Evolutionary conservation across 2,329 filamentous ascomycete genomes (phyloP), one percentile per base, ranked within the genome.

Genomic region (Teratosphaeria epicoccoides): DNA sequence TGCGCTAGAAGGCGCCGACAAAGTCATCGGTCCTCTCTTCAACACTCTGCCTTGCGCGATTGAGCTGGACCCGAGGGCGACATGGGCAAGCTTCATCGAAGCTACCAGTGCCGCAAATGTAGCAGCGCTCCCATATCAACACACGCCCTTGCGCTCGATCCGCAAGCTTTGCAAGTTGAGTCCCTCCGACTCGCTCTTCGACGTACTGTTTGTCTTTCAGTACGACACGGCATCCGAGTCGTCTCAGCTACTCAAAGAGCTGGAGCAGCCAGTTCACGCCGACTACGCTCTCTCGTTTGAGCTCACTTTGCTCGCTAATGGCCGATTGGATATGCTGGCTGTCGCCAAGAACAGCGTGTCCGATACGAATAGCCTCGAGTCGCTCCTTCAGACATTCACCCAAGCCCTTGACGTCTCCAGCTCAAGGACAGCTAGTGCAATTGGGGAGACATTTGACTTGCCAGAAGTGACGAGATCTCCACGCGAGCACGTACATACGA

Each of bases 261-360:
- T 76, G 2, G 73, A 79, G 20, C 74, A 74, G 1, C 64, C 71
- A 3, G 33, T 68, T 68, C 60, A 73, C 11, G 75, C 81, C 0
- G 85, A 90, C 58, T 93, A 89, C 60, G 83, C 87, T 0, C 68
- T 95, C 4, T 85, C 89, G 1, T 76, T 95, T 43, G 90, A 95
- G 58, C 79, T 83, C 2, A 80, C 81, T 5, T 72, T 85, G 12
- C 70, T 67, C 5, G 48, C 61, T 0, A 68, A 76, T 20, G 71
- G 73, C 1, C 64, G 61, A 0, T 65, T 93, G 1, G 71, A 66
- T 0, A 58, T 87, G 2, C 79, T 78, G 0, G 64, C 90, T 17
- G 81, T 84, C 3, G 75, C 81, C 1, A 79, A 84, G 59, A 68
- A 67, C 2, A 64, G 70, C 43, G 64, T 73, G 26, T 58, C 74